Percentiles rank a stretch among this genome's conserved stretches.
Conservation (phyloP, 768 basidiomycete species). For the Xerocomellus chrysenteron region DNA sequence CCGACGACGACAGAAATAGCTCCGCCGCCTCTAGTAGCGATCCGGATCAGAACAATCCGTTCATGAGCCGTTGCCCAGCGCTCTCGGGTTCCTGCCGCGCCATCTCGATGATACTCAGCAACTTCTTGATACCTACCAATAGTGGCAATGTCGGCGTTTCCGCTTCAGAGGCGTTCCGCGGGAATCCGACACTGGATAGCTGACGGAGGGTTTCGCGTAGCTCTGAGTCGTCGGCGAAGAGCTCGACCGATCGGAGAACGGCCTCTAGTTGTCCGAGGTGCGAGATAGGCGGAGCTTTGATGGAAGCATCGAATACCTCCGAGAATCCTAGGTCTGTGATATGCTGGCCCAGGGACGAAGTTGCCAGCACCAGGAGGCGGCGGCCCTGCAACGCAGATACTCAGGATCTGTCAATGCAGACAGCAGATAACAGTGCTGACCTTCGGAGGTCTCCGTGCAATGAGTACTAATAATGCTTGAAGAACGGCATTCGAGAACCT, state of each 20-base stretch:
- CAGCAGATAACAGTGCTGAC: slow-evolving; percentile 38
- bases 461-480: slow-evolving; percentile 85
- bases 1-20: slow-evolving; percentile 8
- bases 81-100: slow-evolving; percentile 92
- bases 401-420: slow-evolving; percentile 6
- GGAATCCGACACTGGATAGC: slow-evolving; percentile 73
- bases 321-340: slow-evolving; percentile 84
- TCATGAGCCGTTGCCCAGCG: slow-evolving; percentile 67
- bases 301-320: slow-evolving; percentile 87
- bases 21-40: neutral
- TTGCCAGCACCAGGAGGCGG: slow-evolving; percentile 88
- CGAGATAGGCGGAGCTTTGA: slow-evolving; percentile 81
- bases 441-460: slow-evolving; percentile 90
- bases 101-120: slow-evolving; percentile 93
- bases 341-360: slow-evolving; percentile 84
- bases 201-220: slow-evolving; percentile 58
- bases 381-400: slow-evolving; percentile 59
- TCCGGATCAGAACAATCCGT: slow-evolving; percentile 48
- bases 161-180: slow-evolving; percentile 38
- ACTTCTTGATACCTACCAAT: slow-evolving; percentile 90
- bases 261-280: slow-evolving; percentile 67
- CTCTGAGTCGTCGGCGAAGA: slow-evolving; percentile 62
- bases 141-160: slow-evolving; percentile 48
- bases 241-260: slow-evolving; percentile 74
- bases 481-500: slow-evolving; percentile 93